Percentiles rank a stretch among this genome's conserved stretches.
Evolutionary conservation across 805 yeast species (phyloP).

Genomic region (Ogataea minuta): DNA sequence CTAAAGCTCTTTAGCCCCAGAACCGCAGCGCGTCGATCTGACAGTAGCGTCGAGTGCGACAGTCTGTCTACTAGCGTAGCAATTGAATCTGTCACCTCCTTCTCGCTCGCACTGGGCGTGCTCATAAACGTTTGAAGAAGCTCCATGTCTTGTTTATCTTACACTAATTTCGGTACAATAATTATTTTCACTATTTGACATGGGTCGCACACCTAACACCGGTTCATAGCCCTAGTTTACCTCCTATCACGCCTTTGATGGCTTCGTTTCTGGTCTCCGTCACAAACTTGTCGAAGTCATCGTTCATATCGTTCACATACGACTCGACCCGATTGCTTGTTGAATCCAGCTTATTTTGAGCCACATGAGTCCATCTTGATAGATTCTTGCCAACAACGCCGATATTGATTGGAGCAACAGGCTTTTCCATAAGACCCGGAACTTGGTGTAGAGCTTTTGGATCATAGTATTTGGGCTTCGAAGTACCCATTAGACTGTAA

Average conservation of each 20-base stretch:
- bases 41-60: constrained; percentile 73
- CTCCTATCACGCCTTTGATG: constrained; percentile 29
- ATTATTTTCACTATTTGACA: constrained; percentile 5
- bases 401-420: constrained; percentile 16
- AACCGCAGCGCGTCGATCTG: constrained; percentile 89
- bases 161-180: constrained; percentile 1
- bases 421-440: constrained; percentile 22
- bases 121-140: constrained; percentile 35
- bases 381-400: constrained; percentile 16
- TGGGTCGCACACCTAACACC: constrained; percentile 9
- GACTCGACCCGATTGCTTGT: constrained; percentile 25
- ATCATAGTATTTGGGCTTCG: constrained; percentile 33
- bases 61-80: constrained; percentile 86
- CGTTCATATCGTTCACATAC: constrained; percentile 30
- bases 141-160: constrained; percentile 28
- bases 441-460: constrained; percentile 33
- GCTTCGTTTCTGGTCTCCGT: constrained; percentile 30
- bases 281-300: constrained; percentile 32
- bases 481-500: constrained; percentile 25
- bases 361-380: constrained; percentile 23
- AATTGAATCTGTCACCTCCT: constrained; percentile 71
- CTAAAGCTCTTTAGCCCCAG: constrained; percentile 85
- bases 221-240: constrained; percentile 21
- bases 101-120: constrained; percentile 33
- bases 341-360: constrained; percentile 25